These are phyloP conservation scores for Aspergillus ustus DNA, from an alignment of 2,329 filamentous ascomycete genomes.

Conservation along the genomic window DNA sequence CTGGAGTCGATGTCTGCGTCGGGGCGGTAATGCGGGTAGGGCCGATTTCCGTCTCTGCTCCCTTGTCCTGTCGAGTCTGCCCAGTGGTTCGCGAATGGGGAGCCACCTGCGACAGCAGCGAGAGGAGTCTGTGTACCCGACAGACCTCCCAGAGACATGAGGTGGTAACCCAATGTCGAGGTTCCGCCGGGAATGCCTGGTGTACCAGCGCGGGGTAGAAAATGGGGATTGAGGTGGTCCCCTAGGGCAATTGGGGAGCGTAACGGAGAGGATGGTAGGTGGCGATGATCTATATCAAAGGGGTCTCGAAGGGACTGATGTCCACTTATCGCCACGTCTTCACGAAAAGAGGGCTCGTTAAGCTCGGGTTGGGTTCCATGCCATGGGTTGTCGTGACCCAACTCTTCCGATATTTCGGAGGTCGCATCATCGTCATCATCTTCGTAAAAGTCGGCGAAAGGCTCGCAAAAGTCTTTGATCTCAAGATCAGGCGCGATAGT, in stretches of 20 bases:
- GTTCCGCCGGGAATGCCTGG: conserved; percentile 55
- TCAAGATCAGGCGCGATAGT: conserved; percentile 80
- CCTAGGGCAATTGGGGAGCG: conserved; percentile 42
- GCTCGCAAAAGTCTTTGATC: conserved; percentile 96
- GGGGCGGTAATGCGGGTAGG: conserved; percentile 29
- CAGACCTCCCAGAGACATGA: conserved; percentile 53
- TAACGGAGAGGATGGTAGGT: conserved; percentile 32
- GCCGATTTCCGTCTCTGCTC: conserved; percentile 22
- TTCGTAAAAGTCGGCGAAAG: conserved; percentile 95
- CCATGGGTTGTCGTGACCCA: conserved; percentile 32
- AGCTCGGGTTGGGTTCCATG: conserved; percentile 27
- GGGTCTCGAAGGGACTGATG: conserved; percentile 35
- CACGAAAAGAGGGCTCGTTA: conserved; percentile 36
- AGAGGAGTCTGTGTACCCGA: conserved; percentile 55
- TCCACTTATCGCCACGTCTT: conserved; percentile 33
- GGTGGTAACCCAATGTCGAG: conserved; percentile 54
- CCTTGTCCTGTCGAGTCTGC: conserved; percentile 32
- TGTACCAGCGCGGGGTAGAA: conserved; percentile 51
- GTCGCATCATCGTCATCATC: conserved; percentile 62
- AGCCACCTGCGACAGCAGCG: conserved; percentile 51
- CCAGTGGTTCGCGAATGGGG: conserved; percentile 45
- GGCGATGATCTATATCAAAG: conserved; percentile 33
- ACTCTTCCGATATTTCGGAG: conserved; percentile 43
- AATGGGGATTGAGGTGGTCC: conserved; percentile 46
- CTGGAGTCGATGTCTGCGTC: conserved; percentile 42